These are phyloP conservation scores for Penicillium coffeae DNA, from an alignment of 495 filamentous ascomycete genomes.

Conservation along the genomic window DNA sequence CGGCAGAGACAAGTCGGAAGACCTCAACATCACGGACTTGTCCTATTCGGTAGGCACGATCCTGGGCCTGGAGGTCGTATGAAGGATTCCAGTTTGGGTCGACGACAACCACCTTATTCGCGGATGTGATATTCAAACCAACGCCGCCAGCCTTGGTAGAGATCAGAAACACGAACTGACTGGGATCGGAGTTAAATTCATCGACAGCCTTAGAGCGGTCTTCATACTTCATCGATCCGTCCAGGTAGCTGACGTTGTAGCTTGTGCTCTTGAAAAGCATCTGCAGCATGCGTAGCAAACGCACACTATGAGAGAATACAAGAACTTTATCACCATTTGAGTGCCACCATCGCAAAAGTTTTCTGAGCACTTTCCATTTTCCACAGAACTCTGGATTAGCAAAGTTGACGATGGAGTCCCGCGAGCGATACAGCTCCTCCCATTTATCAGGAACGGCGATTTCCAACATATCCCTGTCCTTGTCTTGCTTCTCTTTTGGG, in stretches of 20 bases:
- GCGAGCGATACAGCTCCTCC: slow-evolving; percentile 67
- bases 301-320: slow-evolving; percentile 87
- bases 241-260: slow-evolving; percentile 89
- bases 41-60: slow-evolving; percentile 93
- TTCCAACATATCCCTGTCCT: slow-evolving; percentile 74
- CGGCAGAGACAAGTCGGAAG: slow-evolving; percentile 86
- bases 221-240: slow-evolving; percentile 81
- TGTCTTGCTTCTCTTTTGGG: slow-evolving; percentile 68
- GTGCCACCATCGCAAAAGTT: slow-evolving; percentile 87
- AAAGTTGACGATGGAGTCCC: slow-evolving; percentile 77
- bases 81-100: slow-evolving; percentile 98
- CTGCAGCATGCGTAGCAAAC: slow-evolving; percentile 79
- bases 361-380: slow-evolving; percentile 91
- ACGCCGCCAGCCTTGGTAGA: slow-evolving; percentile 88
- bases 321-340: slow-evolving; percentile 87
- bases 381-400: slow-evolving; percentile 92
- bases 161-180: slow-evolving; percentile 93
- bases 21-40: slow-evolving; percentile 93
- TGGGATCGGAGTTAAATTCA: slow-evolving; percentile 86
- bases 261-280: slow-evolving; percentile 83
- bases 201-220: slow-evolving; percentile 76
- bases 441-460: slow-evolving; percentile 72
- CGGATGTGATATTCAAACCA: slow-evolving; percentile 92
- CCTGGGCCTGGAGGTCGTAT: slow-evolving; percentile 92
- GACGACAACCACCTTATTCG: slow-evolving; percentile 96